Evolutionary conservation across 1,139 yeast species (phyloP), one percentile per base, ranked within the genome.

Genomic region (Candida mesenterica): DNA sequence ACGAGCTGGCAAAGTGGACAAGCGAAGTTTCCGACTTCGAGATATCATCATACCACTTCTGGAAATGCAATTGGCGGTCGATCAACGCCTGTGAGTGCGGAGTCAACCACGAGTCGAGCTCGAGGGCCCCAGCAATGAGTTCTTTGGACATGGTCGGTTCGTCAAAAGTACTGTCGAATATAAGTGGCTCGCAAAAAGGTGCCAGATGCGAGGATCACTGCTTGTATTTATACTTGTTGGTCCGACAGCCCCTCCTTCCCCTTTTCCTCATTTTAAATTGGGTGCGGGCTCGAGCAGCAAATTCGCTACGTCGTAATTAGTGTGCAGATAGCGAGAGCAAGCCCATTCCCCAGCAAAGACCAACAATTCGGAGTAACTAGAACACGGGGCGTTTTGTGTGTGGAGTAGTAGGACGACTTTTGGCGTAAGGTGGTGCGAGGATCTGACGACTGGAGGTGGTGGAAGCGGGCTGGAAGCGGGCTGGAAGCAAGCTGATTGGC

Each of bases 21-120:
- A 80, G 57, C 2, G 80, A 75, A 2, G 72, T 68, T 45, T 77
- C 82, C 17, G 61, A 48, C 10, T 57, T 42, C 3, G 70, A 58
- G 40, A 82, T 68, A 7, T 59, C 61, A 9, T 55, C 56, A 30
- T 81, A 56, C 57, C 75, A 70, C 35, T 68, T 58, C 17, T 62
- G 53, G 79, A 88, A 83, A 33, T 76, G 72, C 36, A 53, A 36
- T 46, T 68, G 75, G 40, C 76, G 66, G 28, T 55, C 48, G 16
- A 62, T 48, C 40, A 71, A 57, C 22, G 77, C 84, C 12, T 68
- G 69, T n/a, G 80, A 72, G 57, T 70, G 82, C 1, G 97, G 97
- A 51, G 81, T 80, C 42, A 92, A 71, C 87, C 92, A 90, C 4
- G 96, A 95, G 53, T 92, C 98, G 28, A 79, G 59, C 28, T 76